Percentiles rank a stretch among this genome's conserved stretches.
phyloP scores from a whole-genome alignment of 306 rosid genomes.

The Psophocarpus tetragonolobus region DNA sequence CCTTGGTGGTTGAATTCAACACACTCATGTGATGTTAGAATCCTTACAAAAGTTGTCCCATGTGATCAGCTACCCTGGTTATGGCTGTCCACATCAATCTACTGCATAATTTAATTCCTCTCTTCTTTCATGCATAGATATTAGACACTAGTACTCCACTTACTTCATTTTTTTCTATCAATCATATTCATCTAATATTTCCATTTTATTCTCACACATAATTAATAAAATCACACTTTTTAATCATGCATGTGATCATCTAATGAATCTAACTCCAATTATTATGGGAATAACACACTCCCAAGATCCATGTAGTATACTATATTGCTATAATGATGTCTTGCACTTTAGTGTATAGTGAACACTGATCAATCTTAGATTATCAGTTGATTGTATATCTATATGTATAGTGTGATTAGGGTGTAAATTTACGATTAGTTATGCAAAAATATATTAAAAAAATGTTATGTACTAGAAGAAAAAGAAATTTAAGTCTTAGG shows the following conservation, averaged over 20 bases:
- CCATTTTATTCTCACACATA: not conserved
- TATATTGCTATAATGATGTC: too few relatives aligned
- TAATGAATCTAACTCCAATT: slow-evolving; percentile 27
- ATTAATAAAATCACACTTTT: slow-evolving; percentile 5
- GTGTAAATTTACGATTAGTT: not conserved
- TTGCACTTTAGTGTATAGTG: not conserved
- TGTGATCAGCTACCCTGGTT: slow-evolving; percentile 56
- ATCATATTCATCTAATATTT: not conserved
- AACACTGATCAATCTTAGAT: not conserved
- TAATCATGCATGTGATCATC: slow-evolving; percentile 14
- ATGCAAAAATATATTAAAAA: not conserved
- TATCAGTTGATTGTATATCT: not conserved
- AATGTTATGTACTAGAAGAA: not conserved
- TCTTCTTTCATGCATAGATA: slow-evolving; percentile 12
- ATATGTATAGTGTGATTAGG: not conserved
- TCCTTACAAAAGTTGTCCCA: slow-evolving; percentile 33
- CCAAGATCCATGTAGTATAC: slow-evolving; percentile 25
- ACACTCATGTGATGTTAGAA: slow-evolving; percentile 46
- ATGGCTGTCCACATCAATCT: slow-evolving; percentile 45
- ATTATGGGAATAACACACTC: not conserved
- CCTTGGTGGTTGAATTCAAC: slow-evolving; percentile 31
- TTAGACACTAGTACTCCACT: not conserved
- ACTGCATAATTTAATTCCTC: not conserved
- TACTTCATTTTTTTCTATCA: not conserved
- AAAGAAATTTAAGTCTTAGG: not conserved